A percentile compares a stretch with the other conserved stretches of the same genome.
phyloP scores from a whole-genome alignment of 1,284 basidiomycete genomes.

The Pyrrhoderma noxium region DNA sequence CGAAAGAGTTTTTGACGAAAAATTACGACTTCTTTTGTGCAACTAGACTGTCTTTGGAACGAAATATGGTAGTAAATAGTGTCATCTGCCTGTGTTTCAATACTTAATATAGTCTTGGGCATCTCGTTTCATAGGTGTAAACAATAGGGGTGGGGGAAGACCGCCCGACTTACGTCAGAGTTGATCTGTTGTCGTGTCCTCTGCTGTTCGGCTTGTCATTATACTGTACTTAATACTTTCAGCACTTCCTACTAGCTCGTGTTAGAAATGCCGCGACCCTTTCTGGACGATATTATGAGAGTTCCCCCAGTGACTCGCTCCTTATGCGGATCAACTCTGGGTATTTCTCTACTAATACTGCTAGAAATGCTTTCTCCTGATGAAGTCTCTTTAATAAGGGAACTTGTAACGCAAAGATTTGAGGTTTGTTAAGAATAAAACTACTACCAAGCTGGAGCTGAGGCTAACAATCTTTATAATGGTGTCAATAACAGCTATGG shows the following conservation, averaged over 20 bases:
- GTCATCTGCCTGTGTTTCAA: too few species aligned
- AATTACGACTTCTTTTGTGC: too few species aligned
- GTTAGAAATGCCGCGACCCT: too few species aligned
- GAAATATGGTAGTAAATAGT: too few species aligned
- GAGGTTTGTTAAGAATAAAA: conserved; percentile 40
- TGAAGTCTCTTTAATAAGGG: conserved; percentile 49
- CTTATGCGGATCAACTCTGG: conserved; percentile 54
- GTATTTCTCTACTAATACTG: conserved; percentile 55
- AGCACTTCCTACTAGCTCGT: background rate
- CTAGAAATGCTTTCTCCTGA: conserved; percentile 50
- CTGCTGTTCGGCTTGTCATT: background rate
- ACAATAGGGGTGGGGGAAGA: background rate
- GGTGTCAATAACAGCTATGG: conserved; percentile 51
- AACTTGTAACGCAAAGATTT: conserved; percentile 38
- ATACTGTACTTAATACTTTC: too few species aligned
- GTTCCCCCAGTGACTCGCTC: conserved; percentile 86
- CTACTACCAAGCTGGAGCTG: background rate
- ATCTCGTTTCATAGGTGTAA: too few species aligned
- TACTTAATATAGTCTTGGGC: too few species aligned
- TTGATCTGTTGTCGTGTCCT: background rate
- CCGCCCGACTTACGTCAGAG: background rate
- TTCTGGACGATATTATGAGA: conserved; percentile 56
- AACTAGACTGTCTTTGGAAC: too few species aligned
- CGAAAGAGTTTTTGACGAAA: too few species aligned
- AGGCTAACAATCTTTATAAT: conserved; percentile 7